Conservation (phyloP, 768 basidiomycete species). For the Boletus coccyginus region DNA sequence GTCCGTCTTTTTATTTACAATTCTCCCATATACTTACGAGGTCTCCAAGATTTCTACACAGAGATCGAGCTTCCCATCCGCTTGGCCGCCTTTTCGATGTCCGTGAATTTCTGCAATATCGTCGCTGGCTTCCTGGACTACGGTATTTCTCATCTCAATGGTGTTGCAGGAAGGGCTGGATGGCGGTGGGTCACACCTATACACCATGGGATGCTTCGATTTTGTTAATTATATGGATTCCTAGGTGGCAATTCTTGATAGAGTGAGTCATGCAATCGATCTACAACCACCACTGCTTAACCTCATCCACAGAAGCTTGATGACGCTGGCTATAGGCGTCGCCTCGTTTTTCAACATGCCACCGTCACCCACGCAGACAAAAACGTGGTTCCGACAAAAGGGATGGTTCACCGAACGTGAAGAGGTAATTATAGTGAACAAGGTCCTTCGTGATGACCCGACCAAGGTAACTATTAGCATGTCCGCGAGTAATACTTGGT, state of each 20-base stretch:
- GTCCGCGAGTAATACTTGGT: neutral
- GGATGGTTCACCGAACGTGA: constrained; percentile 66
- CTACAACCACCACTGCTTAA: neutral
- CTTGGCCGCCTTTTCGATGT: constrained; percentile 69
- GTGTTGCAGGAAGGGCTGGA: constrained; percentile 11
- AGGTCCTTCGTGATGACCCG: constrained; percentile 48
- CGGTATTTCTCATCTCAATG: constrained; percentile 44
- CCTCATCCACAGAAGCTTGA: constrained; percentile 11
- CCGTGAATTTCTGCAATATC: constrained; percentile 53
- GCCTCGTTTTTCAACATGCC: constrained; percentile 59
- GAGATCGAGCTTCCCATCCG: constrained; percentile 50
- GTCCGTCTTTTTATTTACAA: constrained; percentile 32
- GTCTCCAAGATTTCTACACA: constrained; percentile 44
- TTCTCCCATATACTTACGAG: neutral
- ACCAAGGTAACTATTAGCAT: constrained; percentile 38
- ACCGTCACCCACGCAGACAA: constrained; percentile 58
- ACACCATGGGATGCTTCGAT: neutral
- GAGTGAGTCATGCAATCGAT: constrained; percentile 25
- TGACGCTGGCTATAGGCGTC: constrained; percentile 53
- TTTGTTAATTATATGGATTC: neutral
- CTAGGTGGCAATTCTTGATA: constrained; percentile 36
- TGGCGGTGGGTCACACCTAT: constrained; percentile 16
- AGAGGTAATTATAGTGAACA: constrained; percentile 57
- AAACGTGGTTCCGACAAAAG: constrained; percentile 50
- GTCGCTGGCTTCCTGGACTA: constrained; percentile 62